phyloP scores from a whole-genome alignment of 1,284 basidiomycete genomes.

The Ceratobasidium sp. region DNA sequence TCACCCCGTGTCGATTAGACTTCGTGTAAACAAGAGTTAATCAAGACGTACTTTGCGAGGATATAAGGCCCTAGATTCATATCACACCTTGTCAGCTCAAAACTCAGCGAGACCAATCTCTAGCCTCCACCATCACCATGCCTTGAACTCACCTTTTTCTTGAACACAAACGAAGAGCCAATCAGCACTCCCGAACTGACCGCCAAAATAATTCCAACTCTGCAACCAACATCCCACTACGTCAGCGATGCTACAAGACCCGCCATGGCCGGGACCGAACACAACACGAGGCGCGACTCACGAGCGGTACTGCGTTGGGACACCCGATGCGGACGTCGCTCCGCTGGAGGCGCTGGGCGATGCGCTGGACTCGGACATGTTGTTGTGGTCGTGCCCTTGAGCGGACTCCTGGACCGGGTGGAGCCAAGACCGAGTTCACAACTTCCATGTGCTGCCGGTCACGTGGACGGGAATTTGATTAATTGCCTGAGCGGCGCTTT shows the following conservation, averaged over 20 bases:
- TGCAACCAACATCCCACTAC: conserved; percentile 13
- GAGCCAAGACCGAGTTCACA: too few relatives aligned
- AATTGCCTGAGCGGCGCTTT: too few relatives aligned
- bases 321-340: background rate
- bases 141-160: conserved; percentile 61
- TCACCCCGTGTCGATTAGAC: conserved; percentile 52
- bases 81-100: conserved; percentile 4
- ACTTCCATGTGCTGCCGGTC: too few relatives aligned
- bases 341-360: background rate
- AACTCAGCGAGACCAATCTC: background rate
- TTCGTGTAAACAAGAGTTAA: background rate
- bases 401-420: too few relatives aligned
- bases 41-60: conserved; percentile 41
- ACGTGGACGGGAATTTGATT: too few relatives aligned
- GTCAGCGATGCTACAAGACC: background rate
- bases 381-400: background rate
- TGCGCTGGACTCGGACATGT: conserved; percentile 1
- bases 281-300: conserved; percentile 14
- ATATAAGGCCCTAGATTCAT: conserved; percentile 40
- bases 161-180: conserved; percentile 67
- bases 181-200: conserved; percentile 70
- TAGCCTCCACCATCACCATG: background rate
- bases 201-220: conserved; percentile 63
- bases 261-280: background rate
- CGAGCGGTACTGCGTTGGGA: conserved; percentile 27